Conservation (phyloP, 306 rosid species). For the Trichosanthes cucumerina region DNA sequence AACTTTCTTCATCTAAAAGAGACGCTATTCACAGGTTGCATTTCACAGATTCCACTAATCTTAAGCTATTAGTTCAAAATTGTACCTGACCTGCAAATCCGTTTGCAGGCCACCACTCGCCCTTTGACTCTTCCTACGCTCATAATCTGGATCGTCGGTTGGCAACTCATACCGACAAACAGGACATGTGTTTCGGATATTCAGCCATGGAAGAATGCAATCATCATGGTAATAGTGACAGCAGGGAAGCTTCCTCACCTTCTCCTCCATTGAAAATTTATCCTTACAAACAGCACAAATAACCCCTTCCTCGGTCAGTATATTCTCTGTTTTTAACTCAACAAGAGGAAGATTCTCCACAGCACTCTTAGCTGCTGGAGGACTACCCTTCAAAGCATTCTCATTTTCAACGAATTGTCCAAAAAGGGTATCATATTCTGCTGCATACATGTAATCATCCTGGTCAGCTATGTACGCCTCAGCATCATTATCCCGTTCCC, state of each 20-base stretch:
- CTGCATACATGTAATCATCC: slow-evolving; percentile 37
- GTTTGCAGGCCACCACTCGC: slow-evolving; percentile 18
- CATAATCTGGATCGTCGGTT: slow-evolving; percentile 73
- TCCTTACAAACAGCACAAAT: slow-evolving; percentile 80
- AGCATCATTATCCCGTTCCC: slow-evolving; percentile 20
- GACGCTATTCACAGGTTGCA: slow-evolving; percentile 22
- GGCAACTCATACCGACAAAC: slow-evolving; percentile 87
- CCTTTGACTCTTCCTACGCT: slow-evolving; percentile 47
- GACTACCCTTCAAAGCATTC: slow-evolving; percentile 49
- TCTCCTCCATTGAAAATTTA: slow-evolving; percentile 45
- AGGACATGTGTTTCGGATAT: slow-evolving; percentile 78
- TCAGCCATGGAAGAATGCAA: slow-evolving; percentile 84
- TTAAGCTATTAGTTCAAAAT: slow-evolving; percentile 29
- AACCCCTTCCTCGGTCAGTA: slow-evolving; percentile 31
- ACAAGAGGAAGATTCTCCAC: slow-evolving; percentile 71
- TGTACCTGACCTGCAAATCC: slow-evolving; percentile 33
- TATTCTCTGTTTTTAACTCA: slow-evolving; percentile 45
- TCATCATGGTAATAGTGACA: slow-evolving; percentile 76
- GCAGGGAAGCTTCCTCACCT: slow-evolving; percentile 75
- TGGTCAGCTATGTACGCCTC: slow-evolving; percentile 28
- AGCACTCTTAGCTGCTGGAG: slow-evolving; percentile 51
- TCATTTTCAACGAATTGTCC: slow-evolving; percentile 67
- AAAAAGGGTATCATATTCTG: slow-evolving; percentile 45
- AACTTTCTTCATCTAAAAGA: slow-evolving; percentile 18
- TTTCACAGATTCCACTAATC: slow-evolving; percentile 17